These are phyloP conservation scores for Phyllosticta citrichinensis DNA, from an alignment of 2,329 filamentous ascomycete species.

Conservation along the genomic window DNA sequence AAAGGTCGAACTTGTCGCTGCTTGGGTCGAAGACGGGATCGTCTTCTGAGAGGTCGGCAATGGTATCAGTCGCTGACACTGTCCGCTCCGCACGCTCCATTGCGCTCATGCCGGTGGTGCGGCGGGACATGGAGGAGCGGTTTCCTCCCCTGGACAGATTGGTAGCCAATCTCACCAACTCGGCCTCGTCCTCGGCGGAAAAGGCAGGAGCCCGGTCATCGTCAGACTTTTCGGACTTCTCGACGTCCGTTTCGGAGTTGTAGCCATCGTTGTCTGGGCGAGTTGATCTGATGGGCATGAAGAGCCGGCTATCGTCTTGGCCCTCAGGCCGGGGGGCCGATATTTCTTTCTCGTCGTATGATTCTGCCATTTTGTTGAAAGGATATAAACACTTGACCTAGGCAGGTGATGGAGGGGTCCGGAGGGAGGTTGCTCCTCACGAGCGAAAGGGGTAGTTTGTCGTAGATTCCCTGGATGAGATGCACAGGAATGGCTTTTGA, in stretches of 20 bases:
- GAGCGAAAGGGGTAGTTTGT: not conserved
- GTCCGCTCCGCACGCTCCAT: not conserved
- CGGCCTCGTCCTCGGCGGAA: constrained; percentile 5
- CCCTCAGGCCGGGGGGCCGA: not conserved
- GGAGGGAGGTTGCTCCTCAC: not conserved
- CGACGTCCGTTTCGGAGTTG: not conserved
- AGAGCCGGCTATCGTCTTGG: not conserved
- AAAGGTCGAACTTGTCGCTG: constrained; percentile 42
- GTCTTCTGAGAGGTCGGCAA: constrained; percentile 34
- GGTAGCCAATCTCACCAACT: constrained; percentile 2
- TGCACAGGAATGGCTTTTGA: not conserved
- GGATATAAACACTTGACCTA: not conserved
- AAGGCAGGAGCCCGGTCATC: constrained; percentile 1
- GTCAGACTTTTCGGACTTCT: constrained; percentile 2
- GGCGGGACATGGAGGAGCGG: not conserved
- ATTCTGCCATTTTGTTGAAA: not conserved
- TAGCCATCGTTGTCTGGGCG: not conserved
- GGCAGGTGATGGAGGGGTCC: not conserved
- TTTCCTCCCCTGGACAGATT: not conserved
- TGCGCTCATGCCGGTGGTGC: not conserved
- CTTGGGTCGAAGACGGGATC: constrained; percentile 46
- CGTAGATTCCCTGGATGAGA: not conserved
- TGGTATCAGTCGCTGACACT: constrained; percentile 18
- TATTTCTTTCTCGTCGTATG: not conserved
- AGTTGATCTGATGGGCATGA: constrained; percentile 1